phyloP scores from a whole-genome alignment of 140 eudicot genomes.

The Stevia rebaudiana region DNA sequence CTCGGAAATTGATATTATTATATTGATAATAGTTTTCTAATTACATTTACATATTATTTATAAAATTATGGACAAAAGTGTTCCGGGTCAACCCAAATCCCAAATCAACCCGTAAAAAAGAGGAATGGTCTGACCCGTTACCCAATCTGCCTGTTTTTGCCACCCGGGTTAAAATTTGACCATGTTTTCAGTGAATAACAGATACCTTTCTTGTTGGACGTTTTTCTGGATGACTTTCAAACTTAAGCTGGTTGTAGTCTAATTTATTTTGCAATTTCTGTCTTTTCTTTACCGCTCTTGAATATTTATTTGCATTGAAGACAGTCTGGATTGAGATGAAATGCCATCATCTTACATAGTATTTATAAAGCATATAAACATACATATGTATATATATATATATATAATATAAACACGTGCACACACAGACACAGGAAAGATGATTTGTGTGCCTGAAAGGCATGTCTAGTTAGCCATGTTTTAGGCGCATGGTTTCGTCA shows the following conservation, averaged over 20 bases:
- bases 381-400: no score
- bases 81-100: background rate
- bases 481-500: background rate
- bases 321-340: slow-evolving; percentile 34
- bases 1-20: background rate
- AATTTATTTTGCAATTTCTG: slow-evolving; percentile 45
- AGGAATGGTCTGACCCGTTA: background rate
- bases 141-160: background rate
- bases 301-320: slow-evolving; percentile 61
- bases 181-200: slow-evolving; percentile 3
- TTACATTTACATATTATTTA: background rate
- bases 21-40: background rate
- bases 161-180: background rate
- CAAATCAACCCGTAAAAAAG: background rate
- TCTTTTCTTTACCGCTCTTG: slow-evolving; percentile 43
- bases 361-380: background rate
- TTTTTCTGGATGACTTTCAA: slow-evolving; percentile 32
- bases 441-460: background rate
- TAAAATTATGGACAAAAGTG: background rate
- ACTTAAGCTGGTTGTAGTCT: slow-evolving; percentile 48
- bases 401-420: background rate
- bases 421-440: background rate
- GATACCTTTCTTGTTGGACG: slow-evolving; percentile 48
- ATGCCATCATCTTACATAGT: background rate
- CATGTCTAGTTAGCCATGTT: background rate